These are phyloP conservation scores for Aspergillus avenaceus DNA, from an alignment of 495 filamentous ascomycete genomes.

Conservation along the genomic window DNA sequence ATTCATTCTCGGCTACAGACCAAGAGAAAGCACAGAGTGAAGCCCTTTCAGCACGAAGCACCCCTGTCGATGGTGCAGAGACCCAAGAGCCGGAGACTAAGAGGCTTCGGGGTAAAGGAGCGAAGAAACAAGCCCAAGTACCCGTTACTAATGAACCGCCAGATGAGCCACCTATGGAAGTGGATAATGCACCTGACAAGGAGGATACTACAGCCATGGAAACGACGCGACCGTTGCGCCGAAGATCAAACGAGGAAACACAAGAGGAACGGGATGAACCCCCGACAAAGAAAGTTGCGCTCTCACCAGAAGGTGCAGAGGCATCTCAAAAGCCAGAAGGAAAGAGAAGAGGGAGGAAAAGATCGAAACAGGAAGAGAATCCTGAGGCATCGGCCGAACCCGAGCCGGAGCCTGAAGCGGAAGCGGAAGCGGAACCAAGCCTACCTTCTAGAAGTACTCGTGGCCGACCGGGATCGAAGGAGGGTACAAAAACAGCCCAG, in stretches of 20 bases:
- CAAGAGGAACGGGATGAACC: constrained; percentile 14
- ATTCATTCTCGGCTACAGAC: constrained; percentile 9
- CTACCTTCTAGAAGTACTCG: no score
- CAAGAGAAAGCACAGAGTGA: not conserved
- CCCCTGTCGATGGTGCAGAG: not conserved
- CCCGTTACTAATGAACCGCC: not conserved
- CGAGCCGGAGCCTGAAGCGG: not conserved
- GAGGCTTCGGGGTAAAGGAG: constrained; percentile 6
- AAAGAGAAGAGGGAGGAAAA: not conserved
- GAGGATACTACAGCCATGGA: not conserved
- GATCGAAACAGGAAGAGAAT: not conserved
- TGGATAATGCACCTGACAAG: not conserved
- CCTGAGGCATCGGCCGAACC: no score
- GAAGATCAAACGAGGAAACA: not conserved
- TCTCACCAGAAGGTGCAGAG: not conserved
- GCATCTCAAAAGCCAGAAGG: not conserved
- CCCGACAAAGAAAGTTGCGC: constrained; percentile 5
- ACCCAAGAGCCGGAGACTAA: not conserved
- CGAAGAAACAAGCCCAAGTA: not conserved
- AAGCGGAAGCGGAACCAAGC: not conserved
- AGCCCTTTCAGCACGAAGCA: not conserved
- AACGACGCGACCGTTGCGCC: not conserved
- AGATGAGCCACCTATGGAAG: not conserved
- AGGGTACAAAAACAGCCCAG: no score
- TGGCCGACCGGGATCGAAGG: no score